Evolutionary conservation across 2,329 filamentous ascomycete species (phyloP).

Genomic region (Ophiocordyceps camponoti-floridani): DNA sequence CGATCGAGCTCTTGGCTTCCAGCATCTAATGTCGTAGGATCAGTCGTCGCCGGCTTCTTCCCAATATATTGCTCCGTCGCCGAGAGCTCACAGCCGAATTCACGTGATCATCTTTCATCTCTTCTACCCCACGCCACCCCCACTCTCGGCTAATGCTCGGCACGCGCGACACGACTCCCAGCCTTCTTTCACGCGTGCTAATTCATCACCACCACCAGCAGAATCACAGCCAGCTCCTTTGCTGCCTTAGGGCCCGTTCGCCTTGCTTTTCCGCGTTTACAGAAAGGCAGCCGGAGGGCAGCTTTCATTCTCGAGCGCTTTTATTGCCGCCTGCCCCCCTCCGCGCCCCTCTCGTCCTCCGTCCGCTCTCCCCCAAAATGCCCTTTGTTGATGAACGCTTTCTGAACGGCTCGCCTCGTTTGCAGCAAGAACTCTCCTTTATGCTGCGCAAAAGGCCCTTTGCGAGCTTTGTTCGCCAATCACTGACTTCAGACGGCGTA

Average conservation of each 20-base stretch:
- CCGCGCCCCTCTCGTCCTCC: background rate
- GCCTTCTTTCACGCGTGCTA: background rate
- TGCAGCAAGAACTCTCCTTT: conserved; percentile 1
- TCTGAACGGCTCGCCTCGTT: conserved; percentile 1
- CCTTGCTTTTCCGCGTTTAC: background rate
- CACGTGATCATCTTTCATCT: background rate
- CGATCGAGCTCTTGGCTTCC: too few species aligned
- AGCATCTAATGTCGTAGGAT: too few species aligned
- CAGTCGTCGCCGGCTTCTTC: too few species aligned
- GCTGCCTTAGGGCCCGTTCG: background rate
- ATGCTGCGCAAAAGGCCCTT: background rate
- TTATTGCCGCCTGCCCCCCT: background rate
- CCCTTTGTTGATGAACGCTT: conserved; percentile 8
- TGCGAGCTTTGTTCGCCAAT: background rate
- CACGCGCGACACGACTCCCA: conserved; percentile 2
- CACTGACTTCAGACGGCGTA: background rate
- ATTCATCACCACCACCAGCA: background rate
- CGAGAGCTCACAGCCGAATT: too few species aligned
- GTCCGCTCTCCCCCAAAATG: conserved; percentile 5
- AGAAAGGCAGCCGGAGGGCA: background rate
- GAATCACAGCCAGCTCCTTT: background rate
- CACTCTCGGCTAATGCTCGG: conserved; percentile 16
- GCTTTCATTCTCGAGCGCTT: too few species aligned
- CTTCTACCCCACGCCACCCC: too few species aligned
- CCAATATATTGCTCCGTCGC: too few species aligned